Percentiles rank a stretch among this genome's conserved stretches.
phyloP scores from a whole-genome alignment of 2,329 filamentous ascomycete species.

The Hymenoscyphus occultus region DNA sequence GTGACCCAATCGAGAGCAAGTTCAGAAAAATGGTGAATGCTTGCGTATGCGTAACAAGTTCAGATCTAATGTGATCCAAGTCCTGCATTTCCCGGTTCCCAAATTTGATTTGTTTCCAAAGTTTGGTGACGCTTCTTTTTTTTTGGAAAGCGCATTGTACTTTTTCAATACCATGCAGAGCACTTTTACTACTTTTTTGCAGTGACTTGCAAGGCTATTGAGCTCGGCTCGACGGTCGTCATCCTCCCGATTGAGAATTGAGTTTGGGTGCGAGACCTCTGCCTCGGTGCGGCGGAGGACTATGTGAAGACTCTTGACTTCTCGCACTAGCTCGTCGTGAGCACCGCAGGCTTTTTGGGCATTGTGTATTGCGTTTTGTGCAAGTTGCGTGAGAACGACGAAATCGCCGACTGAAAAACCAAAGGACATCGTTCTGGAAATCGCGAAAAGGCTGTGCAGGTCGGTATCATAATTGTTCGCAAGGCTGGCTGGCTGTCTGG shows the following conservation, averaged over 20 bases:
- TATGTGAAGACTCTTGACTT: conserved; percentile 51
- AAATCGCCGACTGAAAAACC: conserved; percentile 7
- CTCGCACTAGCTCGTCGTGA: conserved; percentile 46
- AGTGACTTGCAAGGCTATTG: conserved; percentile 12
- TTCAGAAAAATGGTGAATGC: conserved; percentile 19
- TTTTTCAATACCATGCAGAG: conserved; percentile 17
- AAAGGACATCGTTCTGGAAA: background rate
- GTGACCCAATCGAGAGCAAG: conserved; percentile 15
- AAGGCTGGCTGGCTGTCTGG: background rate
- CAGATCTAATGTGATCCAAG: conserved; percentile 14
- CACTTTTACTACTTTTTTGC: conserved; percentile 15
- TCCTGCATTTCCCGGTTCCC: conserved; percentile 22
- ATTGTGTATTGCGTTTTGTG: conserved; percentile 9
- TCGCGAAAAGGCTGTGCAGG: background rate
- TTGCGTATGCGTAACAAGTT: conserved; percentile 21
- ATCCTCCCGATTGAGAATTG: conserved; percentile 43
- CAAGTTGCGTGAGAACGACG: conserved; percentile 6
- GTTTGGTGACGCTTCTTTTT: conserved; percentile 14
- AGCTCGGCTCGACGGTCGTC: conserved; percentile 18
- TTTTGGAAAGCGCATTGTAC: conserved; percentile 20
- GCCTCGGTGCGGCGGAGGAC: conserved; percentile 52
- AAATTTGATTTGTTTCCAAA: conserved; percentile 21
- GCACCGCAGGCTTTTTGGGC: conserved; percentile 44
- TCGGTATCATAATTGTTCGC: background rate
- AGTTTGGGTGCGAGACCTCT: conserved; percentile 53